Evolutionary conservation across 2,329 filamentous ascomycete species (phyloP).

Genomic region (Trichoderma hamatum): DNA sequence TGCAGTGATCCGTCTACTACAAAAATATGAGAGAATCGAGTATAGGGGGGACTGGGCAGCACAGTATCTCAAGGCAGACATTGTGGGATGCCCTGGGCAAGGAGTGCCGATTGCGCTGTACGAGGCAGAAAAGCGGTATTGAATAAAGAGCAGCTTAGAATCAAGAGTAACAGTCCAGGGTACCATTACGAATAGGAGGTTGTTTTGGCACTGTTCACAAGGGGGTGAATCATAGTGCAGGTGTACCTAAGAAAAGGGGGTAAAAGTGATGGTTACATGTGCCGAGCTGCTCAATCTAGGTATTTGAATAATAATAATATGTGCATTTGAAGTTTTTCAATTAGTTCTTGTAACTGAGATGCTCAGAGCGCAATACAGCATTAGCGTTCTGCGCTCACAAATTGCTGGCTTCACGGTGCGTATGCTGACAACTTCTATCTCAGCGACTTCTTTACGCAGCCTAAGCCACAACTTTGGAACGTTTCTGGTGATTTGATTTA

Average conservation of each 20-base stretch:
- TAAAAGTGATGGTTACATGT: neutral
- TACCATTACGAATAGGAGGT: neutral
- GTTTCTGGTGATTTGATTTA: neutral
- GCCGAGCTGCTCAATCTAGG: no score
- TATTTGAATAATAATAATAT: neutral
- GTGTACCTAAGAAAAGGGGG: neutral
- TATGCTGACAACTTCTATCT: neutral
- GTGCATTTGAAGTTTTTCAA: neutral
- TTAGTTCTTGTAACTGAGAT: neutral
- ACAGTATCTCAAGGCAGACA: conserved; percentile 49
- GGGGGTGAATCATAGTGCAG: neutral
- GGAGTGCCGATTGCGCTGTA: conserved; percentile 48
- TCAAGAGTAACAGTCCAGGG: neutral
- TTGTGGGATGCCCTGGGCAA: conserved; percentile 48
- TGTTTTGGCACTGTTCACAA: neutral
- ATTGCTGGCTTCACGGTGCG: neutral
- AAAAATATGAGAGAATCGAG: conserved; percentile 60
- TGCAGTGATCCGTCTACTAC: conserved; percentile 55
- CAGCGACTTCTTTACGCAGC: neutral
- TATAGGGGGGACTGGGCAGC: conserved; percentile 50
- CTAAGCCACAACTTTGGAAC: neutral
- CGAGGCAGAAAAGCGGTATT: conserved; percentile 31
- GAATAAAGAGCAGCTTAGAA: neutral
- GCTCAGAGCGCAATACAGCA: neutral
- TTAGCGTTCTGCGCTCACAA: neutral